These are phyloP conservation scores for Sisymbrium irio DNA, from an alignment of 345 rosid species.

Conservation along the genomic window DNA sequence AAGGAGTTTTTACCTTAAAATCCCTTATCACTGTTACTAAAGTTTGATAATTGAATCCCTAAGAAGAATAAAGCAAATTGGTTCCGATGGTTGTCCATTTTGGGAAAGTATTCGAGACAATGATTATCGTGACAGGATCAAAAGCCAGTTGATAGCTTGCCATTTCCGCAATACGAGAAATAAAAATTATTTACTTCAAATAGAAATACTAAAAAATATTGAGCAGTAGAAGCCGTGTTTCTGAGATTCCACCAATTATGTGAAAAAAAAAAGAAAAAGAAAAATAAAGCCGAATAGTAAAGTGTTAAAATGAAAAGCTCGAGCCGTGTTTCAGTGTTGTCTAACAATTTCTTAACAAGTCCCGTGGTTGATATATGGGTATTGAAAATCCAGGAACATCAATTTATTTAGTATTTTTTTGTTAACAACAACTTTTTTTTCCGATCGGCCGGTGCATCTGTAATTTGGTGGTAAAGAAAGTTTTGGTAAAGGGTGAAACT, in stretches of 20 bases:
- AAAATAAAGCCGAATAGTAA: neutral
- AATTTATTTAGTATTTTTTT: neutral
- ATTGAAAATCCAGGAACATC: neutral
- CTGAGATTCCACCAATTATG: neutral
- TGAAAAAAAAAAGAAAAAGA: neutral
- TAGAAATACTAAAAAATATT: neutral
- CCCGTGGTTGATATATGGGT: neutral
- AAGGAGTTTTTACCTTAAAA: neutral
- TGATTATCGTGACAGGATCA: conserved; percentile 14
- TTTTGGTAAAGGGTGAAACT: no score
- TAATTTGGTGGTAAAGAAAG: no score
- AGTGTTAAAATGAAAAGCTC: neutral
- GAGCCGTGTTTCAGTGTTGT: neutral
- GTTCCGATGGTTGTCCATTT: conserved; percentile 9
- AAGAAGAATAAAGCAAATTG: neutral
- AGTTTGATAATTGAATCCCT: neutral
- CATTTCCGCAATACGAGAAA: conserved; percentile 20
- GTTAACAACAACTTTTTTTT: no score
- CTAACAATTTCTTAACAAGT: neutral
- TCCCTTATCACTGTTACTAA: neutral
- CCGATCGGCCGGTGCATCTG: no score
- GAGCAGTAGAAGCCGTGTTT: neutral
- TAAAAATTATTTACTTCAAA: neutral
- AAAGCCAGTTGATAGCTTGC: conserved; percentile 22
- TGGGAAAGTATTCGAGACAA: conserved; percentile 11